Evolutionary conservation across 129 eudicot species (phyloP).

Genomic region (Mikania micrantha): DNA sequence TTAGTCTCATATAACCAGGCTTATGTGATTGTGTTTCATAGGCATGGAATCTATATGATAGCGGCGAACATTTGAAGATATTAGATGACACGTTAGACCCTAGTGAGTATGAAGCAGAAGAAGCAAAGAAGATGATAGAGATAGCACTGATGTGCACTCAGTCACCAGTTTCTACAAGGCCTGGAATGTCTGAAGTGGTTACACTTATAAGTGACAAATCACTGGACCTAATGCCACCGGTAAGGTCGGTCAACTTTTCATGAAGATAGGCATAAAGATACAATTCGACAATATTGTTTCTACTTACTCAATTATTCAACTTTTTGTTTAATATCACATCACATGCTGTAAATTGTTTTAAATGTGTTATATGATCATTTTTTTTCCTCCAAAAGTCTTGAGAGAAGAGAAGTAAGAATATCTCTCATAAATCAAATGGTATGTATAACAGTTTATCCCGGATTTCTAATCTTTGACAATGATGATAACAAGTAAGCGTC

Average conservation of each 20-base stretch:
- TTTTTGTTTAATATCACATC: constrained; percentile 3
- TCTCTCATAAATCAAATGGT: too few species aligned
- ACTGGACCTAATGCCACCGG: constrained; percentile 19
- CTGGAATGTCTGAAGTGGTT: constrained; percentile 71
- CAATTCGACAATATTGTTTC: constrained; percentile 13
- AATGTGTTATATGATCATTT: not conserved
- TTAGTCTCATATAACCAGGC: not conserved
- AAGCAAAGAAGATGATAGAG: constrained; percentile 49
- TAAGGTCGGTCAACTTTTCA: constrained; percentile 26
- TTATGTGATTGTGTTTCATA: constrained; percentile 11
- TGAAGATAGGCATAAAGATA: constrained; percentile 24
- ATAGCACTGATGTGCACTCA: constrained; percentile 62
- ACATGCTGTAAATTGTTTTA: not conserved
- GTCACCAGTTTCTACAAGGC: constrained; percentile 52
- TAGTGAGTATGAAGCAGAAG: constrained; percentile 40
- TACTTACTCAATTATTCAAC: constrained; percentile 8
- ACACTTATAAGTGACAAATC: constrained; percentile 48
- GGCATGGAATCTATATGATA: constrained; percentile 67
- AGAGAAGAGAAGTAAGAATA: too few species aligned
- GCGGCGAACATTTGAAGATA: constrained; percentile 32
- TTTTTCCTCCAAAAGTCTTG: too few species aligned
- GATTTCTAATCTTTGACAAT: too few species aligned
- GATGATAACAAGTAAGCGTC: too few species aligned
- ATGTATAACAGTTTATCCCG: too few species aligned
- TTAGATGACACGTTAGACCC: constrained; percentile 45